Percentiles rank a stretch among this genome's conserved stretches.
phyloP scores from a whole-genome alignment of 2,329 filamentous ascomycete species.

The Coccinonectria pachysandricola region DNA sequence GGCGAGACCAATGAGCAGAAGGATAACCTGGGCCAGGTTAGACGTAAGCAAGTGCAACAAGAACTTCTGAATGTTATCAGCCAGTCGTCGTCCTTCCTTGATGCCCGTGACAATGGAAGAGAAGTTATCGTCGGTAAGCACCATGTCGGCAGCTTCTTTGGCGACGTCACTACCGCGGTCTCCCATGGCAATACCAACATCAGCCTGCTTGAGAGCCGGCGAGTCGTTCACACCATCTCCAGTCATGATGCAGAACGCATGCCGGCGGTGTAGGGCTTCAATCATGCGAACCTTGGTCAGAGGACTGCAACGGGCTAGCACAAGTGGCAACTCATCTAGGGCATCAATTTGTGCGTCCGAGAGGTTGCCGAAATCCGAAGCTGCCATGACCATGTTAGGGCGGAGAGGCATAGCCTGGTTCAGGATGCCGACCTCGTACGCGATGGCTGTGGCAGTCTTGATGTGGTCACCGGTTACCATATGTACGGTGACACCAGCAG shows the following conservation, averaged over 20 bases:
- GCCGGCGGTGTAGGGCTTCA: constrained; percentile 59
- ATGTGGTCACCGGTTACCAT: constrained; percentile 63
- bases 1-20: constrained; percentile 56
- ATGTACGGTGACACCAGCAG: constrained; percentile 54
- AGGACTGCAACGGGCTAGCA: constrained; percentile 60
- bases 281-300: constrained; percentile 68
- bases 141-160: constrained; percentile 78
- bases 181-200: constrained; percentile 70
- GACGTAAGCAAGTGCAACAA: constrained; percentile 57
- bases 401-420: constrained; percentile 24
- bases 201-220: constrained; percentile 60
- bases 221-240: constrained; percentile 69
- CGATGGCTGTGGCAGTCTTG: constrained; percentile 56
- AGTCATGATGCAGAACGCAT: constrained; percentile 63
- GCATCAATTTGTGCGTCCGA: constrained; percentile 52
- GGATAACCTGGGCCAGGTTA: constrained; percentile 60
- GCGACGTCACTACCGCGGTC: constrained; percentile 61
- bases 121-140: constrained; percentile 82
- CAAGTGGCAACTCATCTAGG: constrained; percentile 51
- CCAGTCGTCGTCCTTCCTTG: constrained; percentile 57
- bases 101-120: constrained; percentile 68
- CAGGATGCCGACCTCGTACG: constrained; percentile 54
- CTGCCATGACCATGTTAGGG: constrained; percentile 46
- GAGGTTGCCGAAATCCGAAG: constrained; percentile 51
- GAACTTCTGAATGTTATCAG: constrained; percentile 67